phyloP scores from a whole-genome alignment of 2,329 filamentous ascomycete genomes.

The Monosporascus sp. region DNA sequence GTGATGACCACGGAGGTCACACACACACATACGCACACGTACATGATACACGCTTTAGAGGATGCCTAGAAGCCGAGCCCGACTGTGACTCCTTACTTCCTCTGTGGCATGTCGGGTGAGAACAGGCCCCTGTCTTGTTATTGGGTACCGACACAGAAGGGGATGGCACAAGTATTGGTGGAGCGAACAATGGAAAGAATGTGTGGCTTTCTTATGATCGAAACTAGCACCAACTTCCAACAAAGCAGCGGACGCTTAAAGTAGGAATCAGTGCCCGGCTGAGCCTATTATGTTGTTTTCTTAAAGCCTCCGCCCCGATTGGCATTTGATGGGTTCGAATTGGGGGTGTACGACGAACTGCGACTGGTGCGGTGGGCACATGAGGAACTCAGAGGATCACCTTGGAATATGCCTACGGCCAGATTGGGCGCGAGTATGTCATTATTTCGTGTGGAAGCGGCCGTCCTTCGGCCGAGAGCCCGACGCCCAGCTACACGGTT shows the following conservation, averaged over 20 bases:
- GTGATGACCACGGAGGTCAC: no score
- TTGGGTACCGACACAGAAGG: background rate
- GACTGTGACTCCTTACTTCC: background rate
- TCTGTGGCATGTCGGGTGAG: background rate
- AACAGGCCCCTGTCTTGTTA: background rate
- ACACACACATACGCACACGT: no score
- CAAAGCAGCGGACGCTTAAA: background rate
- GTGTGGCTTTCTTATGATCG: background rate
- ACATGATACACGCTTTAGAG: no score
- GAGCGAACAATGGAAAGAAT: background rate
- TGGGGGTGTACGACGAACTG: background rate
- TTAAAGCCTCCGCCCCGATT: background rate
- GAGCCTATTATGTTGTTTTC: background rate
- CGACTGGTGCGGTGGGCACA: background rate
- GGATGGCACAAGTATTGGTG: background rate
- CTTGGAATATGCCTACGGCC: no score
- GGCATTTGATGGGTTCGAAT: background rate
- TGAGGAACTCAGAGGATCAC: background rate
- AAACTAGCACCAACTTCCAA: no score
- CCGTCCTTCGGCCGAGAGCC: background rate
- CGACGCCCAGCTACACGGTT: background rate
- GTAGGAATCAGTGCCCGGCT: background rate
- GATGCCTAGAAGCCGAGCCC: no score
- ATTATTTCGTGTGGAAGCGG: background rate
- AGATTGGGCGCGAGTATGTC: background rate